Base-by-base conservation (phyloP, 345 rosid species). In the Ceriops decandra region DNA sequence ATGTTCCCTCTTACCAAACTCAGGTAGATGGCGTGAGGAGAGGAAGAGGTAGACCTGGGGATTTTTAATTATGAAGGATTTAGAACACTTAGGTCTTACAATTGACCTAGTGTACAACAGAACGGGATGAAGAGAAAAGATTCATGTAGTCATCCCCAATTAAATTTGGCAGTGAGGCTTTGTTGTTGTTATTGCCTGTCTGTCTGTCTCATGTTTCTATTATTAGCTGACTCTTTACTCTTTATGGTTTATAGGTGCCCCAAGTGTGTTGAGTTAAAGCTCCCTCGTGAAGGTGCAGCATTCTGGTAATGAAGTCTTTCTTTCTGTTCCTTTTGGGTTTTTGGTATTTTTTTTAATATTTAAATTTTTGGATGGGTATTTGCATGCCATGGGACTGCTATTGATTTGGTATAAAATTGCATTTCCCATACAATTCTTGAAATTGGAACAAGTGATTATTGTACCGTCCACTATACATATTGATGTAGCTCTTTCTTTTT, bases 201-300 rank as follows among this genome's bases (percentile, higher is more conserved):
- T 47, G 21, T 26, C n/a, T 21, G 15, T 24, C 49, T 57, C 19
- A 38, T 9, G 47, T 0, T 11, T 10, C 47, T 38, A 11, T 38
- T 11, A 38, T 38, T 38, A 11, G 1, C 49, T 13, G 17, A 11
- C 4, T 42, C 16, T 13, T 57, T 5, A 33, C 31, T 24, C 26
- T 57, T 54, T 57, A n/a, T 64, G 67, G 46, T 62, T 63, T 47
- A 57, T 74, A 93, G 97, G 86, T 93, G 98, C 76, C 98, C 98
- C 0, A 93, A 89, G 74, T 93, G 98, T 51, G 21, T 89, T 63
- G 91, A 93, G 5, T 63, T 93, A 71, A 93, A 91, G 88, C 96
- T 93, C 87, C 91, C 96, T 69, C 96, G 98, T 67, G 93, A 91
- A 85, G 87, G 71, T 26, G 91, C 95, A 52, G 85, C 98, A 26